Conservation (phyloP, 257 asterid species). For the Buddleja alternifolia region DNA sequence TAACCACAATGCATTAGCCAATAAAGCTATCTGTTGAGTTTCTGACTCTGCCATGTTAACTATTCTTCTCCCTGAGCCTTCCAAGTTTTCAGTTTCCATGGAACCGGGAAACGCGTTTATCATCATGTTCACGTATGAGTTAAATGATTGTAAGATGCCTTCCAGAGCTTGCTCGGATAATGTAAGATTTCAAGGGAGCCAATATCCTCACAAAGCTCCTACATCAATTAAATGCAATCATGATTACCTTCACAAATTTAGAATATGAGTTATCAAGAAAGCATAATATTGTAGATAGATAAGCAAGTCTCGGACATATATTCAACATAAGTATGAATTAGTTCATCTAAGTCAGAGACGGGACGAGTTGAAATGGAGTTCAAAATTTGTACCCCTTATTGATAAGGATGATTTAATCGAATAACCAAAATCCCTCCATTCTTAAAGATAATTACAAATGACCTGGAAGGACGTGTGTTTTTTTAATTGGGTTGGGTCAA, state of each 20-base stretch:
- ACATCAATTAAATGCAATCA: conserved; percentile 18
- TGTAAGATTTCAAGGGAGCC: conserved; percentile 78
- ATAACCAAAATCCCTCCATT: no score
- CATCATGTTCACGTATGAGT: conserved; percentile 62
- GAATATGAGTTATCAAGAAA: neutral
- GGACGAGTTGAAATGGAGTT: no score
- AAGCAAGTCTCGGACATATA: no score
- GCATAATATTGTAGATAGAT: neutral
- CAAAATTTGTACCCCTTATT: no score
- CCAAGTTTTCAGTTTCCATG: conserved; percentile 72
- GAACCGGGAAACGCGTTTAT: conserved; percentile 81
- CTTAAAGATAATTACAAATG: no score
- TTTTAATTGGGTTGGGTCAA: no score
- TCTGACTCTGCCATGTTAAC: conserved; percentile 77
- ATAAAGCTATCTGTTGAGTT: conserved; percentile 64
- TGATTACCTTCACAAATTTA: neutral
- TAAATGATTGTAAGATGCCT: conserved; percentile 72
- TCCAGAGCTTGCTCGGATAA: conserved; percentile 71
- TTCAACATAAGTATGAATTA: no score
- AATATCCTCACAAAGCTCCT: conserved; percentile 91
- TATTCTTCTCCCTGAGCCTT: conserved; percentile 65
- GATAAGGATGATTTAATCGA: no score
- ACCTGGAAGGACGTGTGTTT: no score
- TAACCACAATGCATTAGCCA: conserved; percentile 76
- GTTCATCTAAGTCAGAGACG: no score